These are phyloP conservation scores for Nephelium lappaceum DNA, from an alignment of 345 rosid genomes.

Conservation along the genomic window DNA sequence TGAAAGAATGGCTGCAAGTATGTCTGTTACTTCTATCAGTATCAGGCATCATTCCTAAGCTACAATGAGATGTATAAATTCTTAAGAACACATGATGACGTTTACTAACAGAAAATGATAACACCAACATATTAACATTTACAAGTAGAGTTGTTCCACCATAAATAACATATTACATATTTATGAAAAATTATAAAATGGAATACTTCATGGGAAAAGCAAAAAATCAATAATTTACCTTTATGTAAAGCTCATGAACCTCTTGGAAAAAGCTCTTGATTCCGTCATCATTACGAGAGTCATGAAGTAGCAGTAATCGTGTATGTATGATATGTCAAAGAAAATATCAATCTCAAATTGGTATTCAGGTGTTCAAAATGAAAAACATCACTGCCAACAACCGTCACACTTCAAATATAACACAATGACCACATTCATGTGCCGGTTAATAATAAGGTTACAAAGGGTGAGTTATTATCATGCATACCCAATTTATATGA, in stretches of 20 bases:
- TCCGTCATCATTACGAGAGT: constrained; percentile 94
- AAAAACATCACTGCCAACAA: background rate
- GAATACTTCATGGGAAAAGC: background rate
- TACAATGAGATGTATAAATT: background rate
- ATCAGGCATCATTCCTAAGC: background rate
- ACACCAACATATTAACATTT: background rate
- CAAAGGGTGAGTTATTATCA: background rate
- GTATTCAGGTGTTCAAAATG: background rate
- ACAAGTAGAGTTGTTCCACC: background rate
- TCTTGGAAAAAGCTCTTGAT: constrained; percentile 96
- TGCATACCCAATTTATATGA: background rate
- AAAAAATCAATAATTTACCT: constrained; percentile 36
- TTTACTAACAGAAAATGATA: too few species aligned
- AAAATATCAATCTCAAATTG: constrained; percentile 20
- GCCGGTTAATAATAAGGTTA: background rate
- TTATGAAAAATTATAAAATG: background rate
- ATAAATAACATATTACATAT: background rate
- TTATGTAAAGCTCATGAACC: constrained; percentile 75
- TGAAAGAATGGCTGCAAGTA: background rate
- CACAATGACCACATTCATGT: background rate
- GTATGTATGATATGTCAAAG: constrained; percentile 75
- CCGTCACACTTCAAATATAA: background rate
- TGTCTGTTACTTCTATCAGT: background rate
- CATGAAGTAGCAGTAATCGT: constrained; percentile 92
- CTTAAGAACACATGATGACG: background rate